Percentiles rank a stretch among this genome's conserved stretches.
These are phyloP conservation scores for Phoma sp. DNA, from an alignment of 2,329 filamentous ascomycete species.

Conservation along the genomic window DNA sequence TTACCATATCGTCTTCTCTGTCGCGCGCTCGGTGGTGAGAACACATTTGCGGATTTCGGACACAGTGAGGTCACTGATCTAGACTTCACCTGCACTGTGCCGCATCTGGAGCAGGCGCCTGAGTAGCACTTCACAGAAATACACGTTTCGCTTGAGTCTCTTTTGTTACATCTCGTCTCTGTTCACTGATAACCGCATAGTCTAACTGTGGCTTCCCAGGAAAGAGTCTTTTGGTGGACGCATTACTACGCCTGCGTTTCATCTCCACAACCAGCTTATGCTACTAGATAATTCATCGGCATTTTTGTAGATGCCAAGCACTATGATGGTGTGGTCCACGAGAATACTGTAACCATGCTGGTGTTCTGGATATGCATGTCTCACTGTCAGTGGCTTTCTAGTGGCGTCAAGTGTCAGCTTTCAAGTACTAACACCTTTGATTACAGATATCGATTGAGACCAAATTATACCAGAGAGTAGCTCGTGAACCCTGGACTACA, in stretches of 20 bases:
- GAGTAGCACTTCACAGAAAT: too few relatives aligned
- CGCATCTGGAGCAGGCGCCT: too few relatives aligned
- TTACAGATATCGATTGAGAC: too few relatives aligned
- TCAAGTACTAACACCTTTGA: not conserved
- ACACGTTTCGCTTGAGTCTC: too few relatives aligned
- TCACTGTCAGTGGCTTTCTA: constrained; percentile 4
- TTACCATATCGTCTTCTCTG: not conserved
- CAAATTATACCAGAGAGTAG: too few relatives aligned
- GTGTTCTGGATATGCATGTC: constrained; percentile 8
- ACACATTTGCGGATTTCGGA: not conserved
- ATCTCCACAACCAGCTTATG: not conserved
- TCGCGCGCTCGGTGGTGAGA: not conserved
- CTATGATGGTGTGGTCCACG: constrained; percentile 8
- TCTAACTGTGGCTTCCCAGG: too few relatives aligned
- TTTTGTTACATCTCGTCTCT: too few relatives aligned
- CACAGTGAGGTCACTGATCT: not conserved
- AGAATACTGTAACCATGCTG: constrained; percentile 2
- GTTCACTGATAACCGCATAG: too few relatives aligned
- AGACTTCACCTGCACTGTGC: not conserved
- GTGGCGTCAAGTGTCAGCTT: not conserved
- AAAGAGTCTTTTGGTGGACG: not conserved
- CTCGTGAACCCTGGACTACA: too few relatives aligned
- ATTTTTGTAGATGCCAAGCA: not conserved
- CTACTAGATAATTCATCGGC: not conserved
- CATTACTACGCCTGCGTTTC: not conserved